Percentiles rank a stretch among this genome's conserved stretches.
These are phyloP conservation scores for Bassia scoparia DNA, from an alignment of 148 eudicot genomes.

Conservation along the genomic window DNA sequence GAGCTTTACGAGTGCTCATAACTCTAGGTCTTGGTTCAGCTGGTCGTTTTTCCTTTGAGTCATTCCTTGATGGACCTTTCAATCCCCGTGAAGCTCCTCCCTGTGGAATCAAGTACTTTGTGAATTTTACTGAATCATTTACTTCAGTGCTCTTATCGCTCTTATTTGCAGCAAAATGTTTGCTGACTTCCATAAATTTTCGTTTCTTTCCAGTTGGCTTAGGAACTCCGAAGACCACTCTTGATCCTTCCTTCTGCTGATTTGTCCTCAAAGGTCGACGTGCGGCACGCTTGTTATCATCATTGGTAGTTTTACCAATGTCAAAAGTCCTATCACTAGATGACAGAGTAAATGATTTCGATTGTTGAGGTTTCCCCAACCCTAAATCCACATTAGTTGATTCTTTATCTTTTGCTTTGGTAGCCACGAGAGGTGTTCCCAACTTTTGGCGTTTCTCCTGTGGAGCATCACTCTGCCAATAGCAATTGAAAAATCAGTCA, in stretches of 20 bases:
- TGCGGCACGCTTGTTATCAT: slow-evolving; percentile 42
- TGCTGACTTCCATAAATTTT: slow-evolving; percentile 94
- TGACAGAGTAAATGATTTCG: slow-evolving; percentile 44
- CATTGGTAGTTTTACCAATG: slow-evolving; percentile 52
- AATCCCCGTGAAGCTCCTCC: slow-evolving; percentile 54
- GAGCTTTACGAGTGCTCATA: slow-evolving; percentile 51
- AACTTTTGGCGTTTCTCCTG: slow-evolving; percentile 63
- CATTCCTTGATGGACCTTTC: slow-evolving; percentile 44
- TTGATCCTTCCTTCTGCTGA: slow-evolving; percentile 63
- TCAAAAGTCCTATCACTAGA: slow-evolving; percentile 57
- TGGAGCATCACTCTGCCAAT: slow-evolving; percentile 69
- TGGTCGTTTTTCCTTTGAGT: slow-evolving; percentile 56
- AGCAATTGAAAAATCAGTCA: not conserved
- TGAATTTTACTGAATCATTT: slow-evolving; percentile 44
- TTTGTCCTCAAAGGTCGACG: slow-evolving; percentile 62
- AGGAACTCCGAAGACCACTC: slow-evolving; percentile 82
- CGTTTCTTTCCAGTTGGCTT: slow-evolving; percentile 83
- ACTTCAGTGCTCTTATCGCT: slow-evolving; percentile 42
- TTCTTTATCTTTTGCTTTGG: slow-evolving; percentile 36
- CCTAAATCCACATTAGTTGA: slow-evolving; percentile 26
- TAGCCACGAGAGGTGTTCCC: slow-evolving; percentile 37
- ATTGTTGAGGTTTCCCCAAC: slow-evolving; percentile 37
- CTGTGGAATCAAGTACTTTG: slow-evolving; percentile 56
- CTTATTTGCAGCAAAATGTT: slow-evolving; percentile 62
- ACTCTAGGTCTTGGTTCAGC: slow-evolving; percentile 43